phyloP scores from a whole-genome alignment of 805 yeast genomes.

The Wickerhamomyces rabaulensis region DNA sequence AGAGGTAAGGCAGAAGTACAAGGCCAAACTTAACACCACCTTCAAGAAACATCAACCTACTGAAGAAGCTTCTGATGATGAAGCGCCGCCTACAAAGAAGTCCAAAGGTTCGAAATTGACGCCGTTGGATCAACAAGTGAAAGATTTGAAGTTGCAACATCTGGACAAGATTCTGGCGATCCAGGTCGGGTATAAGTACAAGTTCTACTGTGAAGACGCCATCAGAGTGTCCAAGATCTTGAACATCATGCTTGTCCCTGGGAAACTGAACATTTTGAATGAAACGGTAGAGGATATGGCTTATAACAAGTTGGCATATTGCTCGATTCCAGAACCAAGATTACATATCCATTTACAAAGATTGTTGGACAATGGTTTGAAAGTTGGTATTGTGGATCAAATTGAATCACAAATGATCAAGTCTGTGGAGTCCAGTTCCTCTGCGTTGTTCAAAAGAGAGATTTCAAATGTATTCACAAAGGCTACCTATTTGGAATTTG shows the following conservation, averaged over 20 bases:
- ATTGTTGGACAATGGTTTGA: slow-evolving; percentile 63
- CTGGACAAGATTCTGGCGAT: slow-evolving; percentile 69
- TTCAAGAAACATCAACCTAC: background rate
- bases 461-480: slow-evolving; percentile 70
- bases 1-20: background rate
- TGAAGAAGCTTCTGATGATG: background rate
- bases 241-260: slow-evolving; percentile 69
- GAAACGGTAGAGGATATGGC: slow-evolving; percentile 43
- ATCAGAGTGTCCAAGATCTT: slow-evolving; percentile 56
- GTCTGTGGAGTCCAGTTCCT: slow-evolving; percentile 41
- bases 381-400: slow-evolving; percentile 86
- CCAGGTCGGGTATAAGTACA: slow-evolving; percentile 90
- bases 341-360: slow-evolving; percentile 73
- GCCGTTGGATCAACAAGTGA: slow-evolving; percentile 76
- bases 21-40: background rate
- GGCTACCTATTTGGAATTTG: slow-evolving; percentile 77
- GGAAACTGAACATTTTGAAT: slow-evolving; percentile 50
- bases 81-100: slow-evolving; percentile 1
- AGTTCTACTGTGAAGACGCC: slow-evolving; percentile 85
- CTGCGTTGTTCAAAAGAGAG: slow-evolving; percentile 59
- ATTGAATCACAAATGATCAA: slow-evolving; percentile 76
- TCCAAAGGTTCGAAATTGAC: slow-evolving; percentile 38
- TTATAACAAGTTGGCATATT: slow-evolving; percentile 66
- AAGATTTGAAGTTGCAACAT: slow-evolving; percentile 55
- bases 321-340: slow-evolving; percentile 77